Evolutionary conservation across 1,284 basidiomycete species (phyloP), one percentile per base, ranked within the genome.

Genomic region (Dichomitus squalens): DNA sequence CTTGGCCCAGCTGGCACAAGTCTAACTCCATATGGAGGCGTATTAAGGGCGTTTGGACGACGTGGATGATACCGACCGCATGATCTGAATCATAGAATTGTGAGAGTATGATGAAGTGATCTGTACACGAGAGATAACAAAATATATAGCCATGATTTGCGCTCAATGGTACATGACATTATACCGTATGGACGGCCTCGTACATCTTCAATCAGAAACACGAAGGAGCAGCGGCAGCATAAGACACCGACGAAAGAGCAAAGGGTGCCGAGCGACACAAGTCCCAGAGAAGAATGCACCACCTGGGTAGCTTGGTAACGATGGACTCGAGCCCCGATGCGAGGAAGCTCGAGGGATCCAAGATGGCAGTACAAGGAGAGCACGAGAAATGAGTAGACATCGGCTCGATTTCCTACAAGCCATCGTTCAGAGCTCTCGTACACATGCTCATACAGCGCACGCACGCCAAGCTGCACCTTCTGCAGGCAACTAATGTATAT

Each of bases 401-500:
- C 40, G n/a, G n/a, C n/a, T n/a, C 9, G 20, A 6, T 36, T 9
- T 38, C 48, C 14, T 38, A 38, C 49, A n/a, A 27, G 49, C 27
- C 16, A 49, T 27, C 23, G 48, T 35, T 14, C 48, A 18, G 35
- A 36, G n/a, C n/a, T n/a, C n/a, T n/a, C 23, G 34, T 12, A 23
- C 18, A 36, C 20, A 49, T 29, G 14, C 35, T 12, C 36, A 34
- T 29, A 21, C 12, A n/a, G n/a, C 36, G 36, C 49, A 38, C 34
- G 34, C 25, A 23, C 5, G n/a, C n/a, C n/a, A n/a, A n/a, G n/a
- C n/a, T n/a, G n/a, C n/a, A n/a, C n/a, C n/a, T n/a, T 63, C 58
- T 58, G 55, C 31, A 52, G 54, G 54, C 61, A 60, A 60, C 54
- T 63, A 60, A 53, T 60, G 61, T 60, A 63, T 60, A 60, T 57